Evolutionary conservation across 1,284 basidiomycete species (phyloP), one percentile per base, ranked within the genome.

Genomic region (Pascua sp.): DNA sequence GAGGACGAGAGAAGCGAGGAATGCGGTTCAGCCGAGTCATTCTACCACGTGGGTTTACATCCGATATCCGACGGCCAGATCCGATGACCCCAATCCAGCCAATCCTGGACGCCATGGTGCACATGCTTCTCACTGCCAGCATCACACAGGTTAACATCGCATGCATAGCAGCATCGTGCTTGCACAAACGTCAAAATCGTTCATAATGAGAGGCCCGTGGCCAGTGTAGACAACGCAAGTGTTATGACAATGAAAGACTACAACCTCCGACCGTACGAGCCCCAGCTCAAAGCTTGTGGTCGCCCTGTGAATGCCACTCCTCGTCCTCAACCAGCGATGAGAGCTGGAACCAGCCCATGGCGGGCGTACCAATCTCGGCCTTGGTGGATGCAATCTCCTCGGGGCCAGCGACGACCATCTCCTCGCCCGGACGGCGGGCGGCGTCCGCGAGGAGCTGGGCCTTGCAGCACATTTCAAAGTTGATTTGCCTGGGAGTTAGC

Each of bases 261-360:
- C 24, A 32, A 32, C 24, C 24, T 32, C 24, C 24, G 8, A 41
- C n/a, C 40, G 3, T 12, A 9, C 11, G 40, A 43, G n/a, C 13
- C 11, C n/a, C 11, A 43, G 24, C n/a, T 49, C 58, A 72, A 40
- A 66, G 47, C 63, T 65, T 66, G 56, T 73, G 71, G 38, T 67
- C 64, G 4, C 72, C 72, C 17, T 67, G 52, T 8, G 64, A 65
- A 36, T 68, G 53, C 57, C 56, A 66, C 56, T 68, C 65, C 57
- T 73, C 71, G 37, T 72, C 71, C 61, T 75, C 72, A 36, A 73
- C 61, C 44, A 70, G 71, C 16, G 68, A 62, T 7, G 65, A 67
- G 9, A 73, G 60, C 12, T 58, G 66, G 59, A 73, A 71, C 72
- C 72, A 75, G 3, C 70, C 72, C 70, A 73, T 75, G 53, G 72